Evolutionary conservation across 495 filamentous ascomycete genomes (phyloP).

Genomic region (Penicillium roqueforti): DNA sequence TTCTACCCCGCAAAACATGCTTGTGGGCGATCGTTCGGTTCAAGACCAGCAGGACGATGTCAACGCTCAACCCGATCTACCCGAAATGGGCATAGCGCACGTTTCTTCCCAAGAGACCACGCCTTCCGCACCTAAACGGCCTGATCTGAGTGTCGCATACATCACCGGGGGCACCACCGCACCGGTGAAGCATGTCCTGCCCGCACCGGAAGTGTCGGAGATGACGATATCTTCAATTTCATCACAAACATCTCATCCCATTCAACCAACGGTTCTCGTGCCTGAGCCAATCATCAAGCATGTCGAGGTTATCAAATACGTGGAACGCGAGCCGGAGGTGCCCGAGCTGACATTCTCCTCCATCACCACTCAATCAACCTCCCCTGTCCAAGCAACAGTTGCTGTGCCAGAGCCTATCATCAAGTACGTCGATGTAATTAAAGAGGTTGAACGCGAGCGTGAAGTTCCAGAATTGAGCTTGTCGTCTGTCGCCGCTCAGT

Average conservation of each 20-base stretch:
- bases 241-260: background rate
- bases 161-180: conserved; percentile 28
- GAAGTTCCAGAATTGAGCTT: conserved; percentile 2
- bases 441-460: conserved; percentile 6
- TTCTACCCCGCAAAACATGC: too few relatives aligned
- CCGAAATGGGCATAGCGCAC: conserved; percentile 33
- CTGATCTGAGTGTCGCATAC: conserved; percentile 32
- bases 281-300: conserved; percentile 9
- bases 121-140: conserved; percentile 29
- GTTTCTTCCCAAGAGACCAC: conserved; percentile 38
- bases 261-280: background rate
- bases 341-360: conserved; percentile 26
- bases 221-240: conserved; percentile 18
- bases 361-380: conserved; percentile 32
- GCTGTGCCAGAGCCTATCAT: conserved; percentile 18
- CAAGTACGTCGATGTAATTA: conserved; percentile 8
- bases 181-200: conserved; percentile 26
- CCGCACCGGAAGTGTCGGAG: conserved; percentile 20
- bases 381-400: conserved; percentile 24
- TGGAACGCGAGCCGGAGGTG: conserved; percentile 14
- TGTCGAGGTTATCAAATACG: conserved; percentile 8
- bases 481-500: conserved; percentile 4
- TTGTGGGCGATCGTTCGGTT: conserved; percentile 20
- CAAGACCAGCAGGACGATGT: conserved; percentile 16
- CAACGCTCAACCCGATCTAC: conserved; percentile 16